Conservation (phyloP, 768 basidiomycete species). For the Clitopilus passeckerianus region DNA sequence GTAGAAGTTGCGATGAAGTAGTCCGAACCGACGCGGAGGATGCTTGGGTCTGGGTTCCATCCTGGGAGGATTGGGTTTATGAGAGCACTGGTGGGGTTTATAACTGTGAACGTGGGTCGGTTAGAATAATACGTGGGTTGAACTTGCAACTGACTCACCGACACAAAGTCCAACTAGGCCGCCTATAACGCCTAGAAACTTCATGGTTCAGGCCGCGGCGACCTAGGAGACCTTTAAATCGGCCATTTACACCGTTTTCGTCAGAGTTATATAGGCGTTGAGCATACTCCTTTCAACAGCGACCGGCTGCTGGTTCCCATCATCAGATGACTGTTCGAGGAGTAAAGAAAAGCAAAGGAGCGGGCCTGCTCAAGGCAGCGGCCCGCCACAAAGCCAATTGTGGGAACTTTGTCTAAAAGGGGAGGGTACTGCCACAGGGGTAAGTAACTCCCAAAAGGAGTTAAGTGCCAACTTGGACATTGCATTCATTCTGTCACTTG, state of each 20-base stretch:
- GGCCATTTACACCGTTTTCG: not conserved
- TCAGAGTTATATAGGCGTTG: not conserved
- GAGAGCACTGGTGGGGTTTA: constrained; percentile 4
- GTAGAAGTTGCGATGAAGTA: constrained; percentile 35
- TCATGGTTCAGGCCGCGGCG: not conserved
- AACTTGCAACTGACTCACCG: not conserved
- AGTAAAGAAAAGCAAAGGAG: not conserved
- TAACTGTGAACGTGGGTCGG: not conserved
- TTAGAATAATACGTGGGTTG: not conserved
- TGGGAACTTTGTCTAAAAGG: not conserved
- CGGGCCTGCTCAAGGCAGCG: not conserved
- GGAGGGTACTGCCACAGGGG: too few relatives aligned
- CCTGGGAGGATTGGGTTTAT: constrained; percentile 34
- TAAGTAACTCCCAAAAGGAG: not conserved
- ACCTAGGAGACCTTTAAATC: not conserved
- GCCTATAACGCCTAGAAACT: not conserved
- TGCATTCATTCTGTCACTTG: not conserved
- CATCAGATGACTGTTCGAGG: not conserved
- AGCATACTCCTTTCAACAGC: not conserved
- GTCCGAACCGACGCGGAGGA: constrained; percentile 31
- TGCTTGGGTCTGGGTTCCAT: constrained; percentile 36
- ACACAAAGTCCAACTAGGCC: not conserved
- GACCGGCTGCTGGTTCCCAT: not conserved
- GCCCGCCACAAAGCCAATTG: not conserved
- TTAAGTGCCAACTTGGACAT: not conserved